phyloP scores from a whole-genome alignment of 495 filamentous ascomycete genomes.

The Penicillium longicatenatum region DNA sequence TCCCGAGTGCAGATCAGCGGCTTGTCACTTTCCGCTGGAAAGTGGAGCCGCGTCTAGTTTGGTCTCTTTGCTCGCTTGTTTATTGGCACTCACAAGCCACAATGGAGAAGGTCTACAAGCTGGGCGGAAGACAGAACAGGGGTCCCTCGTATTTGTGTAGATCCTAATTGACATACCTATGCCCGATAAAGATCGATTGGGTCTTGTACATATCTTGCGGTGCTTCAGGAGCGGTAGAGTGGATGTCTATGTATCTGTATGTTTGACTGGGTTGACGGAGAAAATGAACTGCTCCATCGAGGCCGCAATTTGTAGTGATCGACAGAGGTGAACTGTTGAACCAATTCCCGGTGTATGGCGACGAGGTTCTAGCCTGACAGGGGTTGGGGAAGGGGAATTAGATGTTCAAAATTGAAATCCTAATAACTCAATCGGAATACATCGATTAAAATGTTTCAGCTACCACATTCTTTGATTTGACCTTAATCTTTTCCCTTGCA shows the following conservation, averaged over 20 bases:
- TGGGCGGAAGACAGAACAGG: neutral
- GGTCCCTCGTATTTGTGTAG: slow-evolving; percentile 14
- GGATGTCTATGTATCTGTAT: neutral
- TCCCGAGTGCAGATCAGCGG: slow-evolving; percentile 18
- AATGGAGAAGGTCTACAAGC: neutral
- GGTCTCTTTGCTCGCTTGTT: neutral
- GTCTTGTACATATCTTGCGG: neutral
- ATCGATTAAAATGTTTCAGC: neutral
- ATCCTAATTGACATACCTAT: slow-evolving; percentile 14
- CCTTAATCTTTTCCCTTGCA: neutral
- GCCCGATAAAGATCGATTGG: neutral
- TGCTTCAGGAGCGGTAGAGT: neutral
- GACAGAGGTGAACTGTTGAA: slow-evolving; percentile 3
- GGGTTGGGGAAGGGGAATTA: neutral
- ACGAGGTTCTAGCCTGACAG: neutral
- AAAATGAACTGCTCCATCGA: neutral
- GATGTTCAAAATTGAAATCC: neutral
- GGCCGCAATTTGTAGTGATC: slow-evolving; percentile 8
- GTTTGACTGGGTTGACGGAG: neutral
- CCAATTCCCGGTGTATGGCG: neutral
- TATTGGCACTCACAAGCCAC: neutral
- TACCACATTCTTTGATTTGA: neutral
- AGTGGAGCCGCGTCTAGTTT: slow-evolving; percentile 13
- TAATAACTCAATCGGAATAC: neutral
- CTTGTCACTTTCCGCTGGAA: slow-evolving; percentile 3